These are phyloP conservation scores for Fusarium lyarnte DNA, from an alignment of 2,329 filamentous ascomycete genomes.

Conservation along the genomic window DNA sequence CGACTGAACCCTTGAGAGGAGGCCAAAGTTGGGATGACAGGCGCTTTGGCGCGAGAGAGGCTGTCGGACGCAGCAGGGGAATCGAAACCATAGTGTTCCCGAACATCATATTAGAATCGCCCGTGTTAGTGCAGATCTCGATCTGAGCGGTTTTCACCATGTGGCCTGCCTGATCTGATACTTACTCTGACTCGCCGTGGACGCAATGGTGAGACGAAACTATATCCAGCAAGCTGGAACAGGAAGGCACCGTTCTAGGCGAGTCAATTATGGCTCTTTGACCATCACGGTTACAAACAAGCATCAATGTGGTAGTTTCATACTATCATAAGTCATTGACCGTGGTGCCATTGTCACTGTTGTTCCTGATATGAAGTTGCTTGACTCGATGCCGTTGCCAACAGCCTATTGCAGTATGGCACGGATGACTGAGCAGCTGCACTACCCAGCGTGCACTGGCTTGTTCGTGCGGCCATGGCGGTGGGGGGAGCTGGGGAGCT, in stretches of 20 bases:
- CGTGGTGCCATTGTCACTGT: conserved; percentile 8
- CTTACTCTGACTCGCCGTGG: conserved; percentile 41
- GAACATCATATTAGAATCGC: conserved; percentile 31
- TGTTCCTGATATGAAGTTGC: conserved; percentile 17
- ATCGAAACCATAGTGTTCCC: conserved; percentile 29
- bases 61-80: conserved; percentile 16
- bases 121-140: conserved; percentile 44
- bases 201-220: conserved; percentile 32
- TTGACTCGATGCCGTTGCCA: conserved; percentile 30
- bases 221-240: conserved; percentile 30
- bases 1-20: conserved; percentile 10
- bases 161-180: conserved; percentile 40
- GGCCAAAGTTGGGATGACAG: conserved; percentile 37
- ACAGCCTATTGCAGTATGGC: conserved; percentile 19
- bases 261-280: conserved; percentile 24
- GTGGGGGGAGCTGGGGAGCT: conserved; percentile 13
- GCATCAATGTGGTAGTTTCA: conserved; percentile 13
- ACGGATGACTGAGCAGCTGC: conserved; percentile 20
- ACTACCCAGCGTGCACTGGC: conserved; percentile 27
- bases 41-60: conserved; percentile 24
- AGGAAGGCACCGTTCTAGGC: conserved; percentile 24
- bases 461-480: conserved; percentile 18
- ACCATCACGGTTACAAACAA: background rate
- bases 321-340: background rate
- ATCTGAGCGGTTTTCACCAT: conserved; percentile 36